Base-by-base conservation (phyloP, 192 early-diverging fungal species). In the Piromyces sp. region DNA sequence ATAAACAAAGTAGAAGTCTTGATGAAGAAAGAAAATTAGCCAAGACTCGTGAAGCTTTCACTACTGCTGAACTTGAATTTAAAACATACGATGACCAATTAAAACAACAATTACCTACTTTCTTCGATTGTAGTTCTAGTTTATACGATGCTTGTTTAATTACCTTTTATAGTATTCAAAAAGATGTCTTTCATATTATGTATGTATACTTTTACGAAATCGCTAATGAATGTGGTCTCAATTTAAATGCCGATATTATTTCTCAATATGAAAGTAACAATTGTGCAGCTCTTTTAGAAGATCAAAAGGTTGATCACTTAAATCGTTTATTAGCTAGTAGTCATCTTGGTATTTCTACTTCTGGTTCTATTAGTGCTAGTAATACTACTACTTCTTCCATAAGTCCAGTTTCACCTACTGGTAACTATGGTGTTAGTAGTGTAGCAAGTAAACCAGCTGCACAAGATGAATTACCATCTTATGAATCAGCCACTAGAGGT, bases 71-170 rank as follows among this genome's bases (percentile, higher is more conserved):
- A 7, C 84, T 93, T 78, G 94, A 96, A 82, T 99, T 93, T 86
- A 93, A 93, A 81, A 90, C 92, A 81, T 88, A 94, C 82, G 96
- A 97, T 86, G 92, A 93, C 33, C 84, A 92, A 82, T 83, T 97
- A 80, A 95, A 95, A 81, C 85, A 89, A 15, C 89, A 98, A 82
- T 87, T 99, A n/a, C 92, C 94, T 33, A 81, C 88, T 29, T 93
- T 98, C 83, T 90, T 99, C 80, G 89, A 89, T 26, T 87, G 95
- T 83, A 85, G 92, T 37, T 84, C 88, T 31, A 86, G 91, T 80
- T 94, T 98, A 83, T 94, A 97, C 38, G 95, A 97, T 30, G 95
- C 96, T 13, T 93, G 95, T 80, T 94, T 97, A 85, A 86, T 93
- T 80, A 89, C 92, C 36, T 92, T 98, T 81, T 99, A 94, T 86